A percentile compares a stretch with the other conserved stretches of the same genome.
These are phyloP conservation scores for Trichoderma sp. DNA, from an alignment of 2,329 filamentous ascomycete genomes.

Conservation along the genomic window DNA sequence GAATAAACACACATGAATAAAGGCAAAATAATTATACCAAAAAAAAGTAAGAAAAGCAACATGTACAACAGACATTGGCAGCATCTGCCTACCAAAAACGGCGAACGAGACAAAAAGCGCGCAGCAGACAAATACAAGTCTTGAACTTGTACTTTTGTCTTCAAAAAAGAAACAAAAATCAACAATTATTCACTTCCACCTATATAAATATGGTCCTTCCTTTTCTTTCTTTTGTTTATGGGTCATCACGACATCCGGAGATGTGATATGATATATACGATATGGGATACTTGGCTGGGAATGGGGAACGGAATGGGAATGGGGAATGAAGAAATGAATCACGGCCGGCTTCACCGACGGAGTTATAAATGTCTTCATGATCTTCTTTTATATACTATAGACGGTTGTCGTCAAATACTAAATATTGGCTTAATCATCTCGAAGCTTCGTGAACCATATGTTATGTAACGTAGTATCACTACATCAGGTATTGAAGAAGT, in stretches of 20 bases:
- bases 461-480: background rate
- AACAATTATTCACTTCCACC: background rate
- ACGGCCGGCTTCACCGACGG: background rate
- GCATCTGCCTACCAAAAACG: background rate
- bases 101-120: background rate
- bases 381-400: background rate
- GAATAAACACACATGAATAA: background rate
- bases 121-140: background rate
- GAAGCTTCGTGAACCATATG: background rate
- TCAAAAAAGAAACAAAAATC: background rate
- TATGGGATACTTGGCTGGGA: background rate
- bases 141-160: background rate
- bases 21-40: background rate
- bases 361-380: background rate
- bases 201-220: background rate
- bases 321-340: constrained; percentile 2
- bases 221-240: background rate
- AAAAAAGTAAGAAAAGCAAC: background rate
- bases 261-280: background rate
- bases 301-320: background rate
- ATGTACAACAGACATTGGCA: background rate
- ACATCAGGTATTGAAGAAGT: background rate
- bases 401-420: background rate
- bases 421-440: background rate
- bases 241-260: background rate